These are phyloP conservation scores for Phytophthora pistaciae DNA, from an alignment of 352 stramenopile genomes.

Conservation along the genomic window DNA sequence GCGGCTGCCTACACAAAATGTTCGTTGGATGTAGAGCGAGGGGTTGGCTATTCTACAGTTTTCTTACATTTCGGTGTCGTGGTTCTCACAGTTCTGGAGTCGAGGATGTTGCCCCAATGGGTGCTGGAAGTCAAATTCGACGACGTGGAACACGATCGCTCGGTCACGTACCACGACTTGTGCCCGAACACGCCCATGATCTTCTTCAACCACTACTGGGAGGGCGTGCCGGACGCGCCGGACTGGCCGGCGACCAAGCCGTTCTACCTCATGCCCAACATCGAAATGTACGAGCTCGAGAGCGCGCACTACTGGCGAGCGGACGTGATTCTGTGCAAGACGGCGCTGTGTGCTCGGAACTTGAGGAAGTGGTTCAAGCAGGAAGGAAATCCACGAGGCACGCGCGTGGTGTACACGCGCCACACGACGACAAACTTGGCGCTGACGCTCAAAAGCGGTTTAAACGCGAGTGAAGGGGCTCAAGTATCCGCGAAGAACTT, in stretches of 20 bases:
- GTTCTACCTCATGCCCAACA: constrained; percentile 56
- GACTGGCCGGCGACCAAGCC: constrained; percentile 45
- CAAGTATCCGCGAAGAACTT: constrained; percentile 45
- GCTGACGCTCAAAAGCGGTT: constrained; percentile 17
- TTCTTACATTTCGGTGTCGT: not conserved
- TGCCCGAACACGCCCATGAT: constrained; percentile 57
- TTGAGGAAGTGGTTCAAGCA: constrained; percentile 64
- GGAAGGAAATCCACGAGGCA: constrained; percentile 56
- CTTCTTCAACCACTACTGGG: constrained; percentile 68
- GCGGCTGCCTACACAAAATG: constrained; percentile 66
- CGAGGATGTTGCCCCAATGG: constrained; percentile 53
- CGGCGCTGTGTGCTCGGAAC: constrained; percentile 47
- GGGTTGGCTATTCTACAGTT: not conserved
- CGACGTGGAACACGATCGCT: constrained; percentile 29
- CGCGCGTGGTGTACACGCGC: constrained; percentile 60
- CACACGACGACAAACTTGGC: constrained; percentile 60
- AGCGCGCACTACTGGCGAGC: constrained; percentile 48
- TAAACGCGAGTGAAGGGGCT: constrained; percentile 9
- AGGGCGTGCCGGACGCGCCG: constrained; percentile 29
- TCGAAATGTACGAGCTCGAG: constrained; percentile 63
- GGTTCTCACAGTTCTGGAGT: constrained; percentile 35
- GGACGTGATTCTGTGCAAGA: constrained; percentile 64
- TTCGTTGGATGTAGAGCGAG: constrained; percentile 18
- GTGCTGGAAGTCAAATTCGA: constrained; percentile 40
- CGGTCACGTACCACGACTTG: constrained; percentile 55